A percentile compares a stretch with the other conserved stretches of the same genome.
phyloP scores from a whole-genome alignment of 257 asterid species.

The Vinca minor region DNA sequence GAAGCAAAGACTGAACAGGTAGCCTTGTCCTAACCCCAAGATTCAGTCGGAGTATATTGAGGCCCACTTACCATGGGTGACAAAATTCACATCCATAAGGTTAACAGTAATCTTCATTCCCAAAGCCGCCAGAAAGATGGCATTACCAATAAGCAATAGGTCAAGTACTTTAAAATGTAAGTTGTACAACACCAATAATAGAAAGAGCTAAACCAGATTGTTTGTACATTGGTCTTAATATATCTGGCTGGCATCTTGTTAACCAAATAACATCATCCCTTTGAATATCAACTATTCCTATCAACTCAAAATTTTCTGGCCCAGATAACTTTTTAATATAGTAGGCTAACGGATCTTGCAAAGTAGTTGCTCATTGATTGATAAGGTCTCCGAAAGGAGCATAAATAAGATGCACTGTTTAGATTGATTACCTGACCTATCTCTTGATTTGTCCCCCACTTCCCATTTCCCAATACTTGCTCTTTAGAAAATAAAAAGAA shows the following conservation, averaged over 20 bases:
- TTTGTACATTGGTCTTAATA: background rate
- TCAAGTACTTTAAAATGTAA: background rate
- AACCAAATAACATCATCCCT: background rate
- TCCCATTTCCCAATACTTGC: too few species aligned
- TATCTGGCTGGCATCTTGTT: background rate
- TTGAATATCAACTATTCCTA: background rate
- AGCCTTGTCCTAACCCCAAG: background rate
- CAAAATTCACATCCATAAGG: background rate
- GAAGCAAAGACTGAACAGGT: background rate
- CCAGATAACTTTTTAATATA: background rate
- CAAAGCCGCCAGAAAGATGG: background rate
- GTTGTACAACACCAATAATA: background rate
- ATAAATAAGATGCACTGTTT: background rate
- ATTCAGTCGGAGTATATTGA: too few species aligned
- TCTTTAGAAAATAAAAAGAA: background rate
- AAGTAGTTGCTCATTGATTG: background rate
- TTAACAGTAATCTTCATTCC: background rate
- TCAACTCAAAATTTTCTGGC: background rate
- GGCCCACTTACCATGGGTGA: background rate
- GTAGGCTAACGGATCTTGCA: background rate
- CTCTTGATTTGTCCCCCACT: background rate
- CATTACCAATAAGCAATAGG: background rate
- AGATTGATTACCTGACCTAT: background rate
- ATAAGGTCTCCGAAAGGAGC: background rate
- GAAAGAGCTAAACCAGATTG: background rate